Percentiles rank a stretch among this genome's conserved stretches.
Evolutionary conservation across 2,329 filamentous ascomycete species (phyloP).

Genomic region (Lasiodiplodia gonubiensis): DNA sequence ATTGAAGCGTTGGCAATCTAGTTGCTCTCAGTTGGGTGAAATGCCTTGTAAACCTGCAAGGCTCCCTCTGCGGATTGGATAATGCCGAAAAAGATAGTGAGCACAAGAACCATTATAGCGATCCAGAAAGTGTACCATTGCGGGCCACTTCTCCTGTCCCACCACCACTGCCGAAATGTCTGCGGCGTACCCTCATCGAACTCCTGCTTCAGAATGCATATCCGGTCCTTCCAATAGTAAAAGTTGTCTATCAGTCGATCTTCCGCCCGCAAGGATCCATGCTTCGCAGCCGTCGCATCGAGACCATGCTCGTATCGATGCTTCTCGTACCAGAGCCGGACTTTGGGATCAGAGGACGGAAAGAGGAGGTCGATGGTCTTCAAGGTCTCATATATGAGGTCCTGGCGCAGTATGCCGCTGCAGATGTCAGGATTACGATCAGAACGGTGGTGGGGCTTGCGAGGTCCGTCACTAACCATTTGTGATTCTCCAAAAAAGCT

Average conservation of each 20-base stretch:
- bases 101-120: slow-evolving; percentile 43
- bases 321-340: slow-evolving; percentile 36
- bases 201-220: slow-evolving; percentile 51
- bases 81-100: slow-evolving; percentile 51
- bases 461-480: slow-evolving; percentile 22
- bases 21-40: background rate
- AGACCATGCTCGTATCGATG: slow-evolving; percentile 31
- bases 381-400: slow-evolving; percentile 46
- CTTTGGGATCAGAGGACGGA: slow-evolving; percentile 38
- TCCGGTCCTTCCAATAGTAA: slow-evolving; percentile 50
- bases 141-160: slow-evolving; percentile 49
- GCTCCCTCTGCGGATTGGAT: slow-evolving; percentile 52
- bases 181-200: slow-evolving; percentile 48
- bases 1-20: background rate
- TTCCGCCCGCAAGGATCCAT: slow-evolving; percentile 42
- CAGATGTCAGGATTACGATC: slow-evolving; percentile 16
- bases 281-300: slow-evolving; percentile 37
- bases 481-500: slow-evolving; percentile 44
- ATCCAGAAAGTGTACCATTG: slow-evolving; percentile 59
- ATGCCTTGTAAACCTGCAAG: slow-evolving; percentile 44
- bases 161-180: slow-evolving; percentile 51
- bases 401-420: slow-evolving; percentile 39
- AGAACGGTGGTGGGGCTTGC: background rate
- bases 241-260: slow-evolving; percentile 44
- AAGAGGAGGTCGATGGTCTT: slow-evolving; percentile 47